A percentile compares a stretch with the other conserved stretches of the same genome.
Evolutionary conservation across 2,329 filamentous ascomycete species (phyloP).

Genomic region (Pseudocercospora cruenta): DNA sequence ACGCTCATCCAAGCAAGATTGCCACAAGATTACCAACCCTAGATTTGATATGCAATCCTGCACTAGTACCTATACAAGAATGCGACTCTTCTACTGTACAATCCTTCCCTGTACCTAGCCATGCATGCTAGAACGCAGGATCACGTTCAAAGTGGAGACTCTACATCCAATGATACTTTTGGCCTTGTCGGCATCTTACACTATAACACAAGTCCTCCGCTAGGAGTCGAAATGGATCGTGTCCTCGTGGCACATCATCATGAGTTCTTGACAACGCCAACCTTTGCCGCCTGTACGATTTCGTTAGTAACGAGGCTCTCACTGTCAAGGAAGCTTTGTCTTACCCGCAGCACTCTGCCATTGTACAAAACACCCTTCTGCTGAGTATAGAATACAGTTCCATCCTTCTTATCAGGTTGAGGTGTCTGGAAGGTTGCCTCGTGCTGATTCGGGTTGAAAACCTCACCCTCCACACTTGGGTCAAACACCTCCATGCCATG

Average conservation of each 20-base stretch:
- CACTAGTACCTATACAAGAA: neutral
- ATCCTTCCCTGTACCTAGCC: neutral
- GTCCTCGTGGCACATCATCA: slow-evolving; percentile 27
- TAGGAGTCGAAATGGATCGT: neutral
- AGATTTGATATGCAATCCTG: neutral
- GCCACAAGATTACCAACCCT: neutral
- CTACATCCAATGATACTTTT: neutral
- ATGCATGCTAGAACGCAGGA: neutral
- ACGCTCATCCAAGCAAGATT: neutral
- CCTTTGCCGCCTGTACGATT: slow-evolving; percentile 72
- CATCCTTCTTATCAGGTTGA: slow-evolving; percentile 83
- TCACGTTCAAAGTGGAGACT: slow-evolving; percentile 7
- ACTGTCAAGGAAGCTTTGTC: slow-evolving; percentile 3
- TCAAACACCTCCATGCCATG: slow-evolving; percentile 91
- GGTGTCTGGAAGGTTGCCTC: slow-evolving; percentile 96
- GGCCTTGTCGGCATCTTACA: neutral
- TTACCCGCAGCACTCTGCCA: slow-evolving; percentile 75
- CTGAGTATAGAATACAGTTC: slow-evolving; percentile 87
- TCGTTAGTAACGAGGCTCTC: slow-evolving; percentile 31
- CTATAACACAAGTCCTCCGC: neutral
- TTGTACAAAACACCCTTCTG: slow-evolving; percentile 96
- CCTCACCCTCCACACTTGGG: slow-evolving; percentile 70
- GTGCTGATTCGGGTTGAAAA: slow-evolving; percentile 95
- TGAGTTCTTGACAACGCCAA: slow-evolving; percentile 89
- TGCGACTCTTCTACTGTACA: neutral